Percentiles rank a stretch among this genome's conserved stretches.
These are phyloP conservation scores for Calvatia gigantea DNA, from an alignment of 768 basidiomycete species.

Conservation along the genomic window DNA sequence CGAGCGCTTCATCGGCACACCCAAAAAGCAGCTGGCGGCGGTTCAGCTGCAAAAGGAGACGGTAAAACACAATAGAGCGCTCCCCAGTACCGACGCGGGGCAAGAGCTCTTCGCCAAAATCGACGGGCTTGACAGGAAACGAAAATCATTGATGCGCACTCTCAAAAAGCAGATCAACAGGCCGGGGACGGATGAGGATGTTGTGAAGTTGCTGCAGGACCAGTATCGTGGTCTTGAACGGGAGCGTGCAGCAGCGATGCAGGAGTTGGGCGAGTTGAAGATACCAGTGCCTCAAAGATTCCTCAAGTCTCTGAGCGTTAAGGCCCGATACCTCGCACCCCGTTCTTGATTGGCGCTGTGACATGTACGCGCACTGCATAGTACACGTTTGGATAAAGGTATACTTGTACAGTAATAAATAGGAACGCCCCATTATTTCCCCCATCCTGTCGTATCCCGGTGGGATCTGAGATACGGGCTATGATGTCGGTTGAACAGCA, in stretches of 20 bases:
- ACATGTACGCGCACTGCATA: too few species aligned
- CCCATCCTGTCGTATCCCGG: too few species aligned
- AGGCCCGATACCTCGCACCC: slow-evolving; percentile 8
- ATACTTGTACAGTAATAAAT: too few species aligned
- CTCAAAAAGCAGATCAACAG: slow-evolving; percentile 5
- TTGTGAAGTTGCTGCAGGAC: not conserved
- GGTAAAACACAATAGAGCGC: slow-evolving; percentile 17
- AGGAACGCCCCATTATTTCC: too few species aligned
- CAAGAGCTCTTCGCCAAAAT: slow-evolving; percentile 20
- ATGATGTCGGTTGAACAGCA: too few species aligned
- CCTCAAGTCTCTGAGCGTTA: not conserved
- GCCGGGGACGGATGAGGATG: not conserved
- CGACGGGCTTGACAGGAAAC: slow-evolving; percentile 22
- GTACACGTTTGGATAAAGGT: too few species aligned
- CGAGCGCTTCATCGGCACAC: not conserved
- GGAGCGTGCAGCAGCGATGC: not conserved
- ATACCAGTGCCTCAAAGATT: slow-evolving; percentile 4
- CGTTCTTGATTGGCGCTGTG: too few species aligned
- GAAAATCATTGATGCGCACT: slow-evolving; percentile 16
- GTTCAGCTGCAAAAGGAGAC: slow-evolving; percentile 22
- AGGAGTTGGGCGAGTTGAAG: not conserved
- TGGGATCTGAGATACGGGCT: too few species aligned
- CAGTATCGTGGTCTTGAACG: slow-evolving; percentile 1
- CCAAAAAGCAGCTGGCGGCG: not conserved
- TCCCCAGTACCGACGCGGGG: slow-evolving; percentile 23